Evolutionary conservation across 2,329 filamentous ascomycete genomes (phyloP).

Genomic region (Aureobasidium sp.): DNA sequence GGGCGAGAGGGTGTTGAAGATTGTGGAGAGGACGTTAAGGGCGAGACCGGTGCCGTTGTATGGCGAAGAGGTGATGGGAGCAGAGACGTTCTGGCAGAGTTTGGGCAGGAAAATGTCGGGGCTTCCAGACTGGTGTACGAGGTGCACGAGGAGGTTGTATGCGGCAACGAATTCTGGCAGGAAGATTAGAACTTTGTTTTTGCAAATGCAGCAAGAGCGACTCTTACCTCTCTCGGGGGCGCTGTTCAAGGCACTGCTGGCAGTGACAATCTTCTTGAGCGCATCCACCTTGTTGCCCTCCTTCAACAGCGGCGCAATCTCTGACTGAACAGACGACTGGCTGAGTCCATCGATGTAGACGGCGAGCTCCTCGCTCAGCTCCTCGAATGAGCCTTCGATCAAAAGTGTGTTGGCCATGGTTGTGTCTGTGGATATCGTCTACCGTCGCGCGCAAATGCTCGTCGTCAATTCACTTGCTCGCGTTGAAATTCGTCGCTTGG

Average conservation of each 20-base stretch:
- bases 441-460: not conserved
- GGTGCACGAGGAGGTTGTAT: conserved; percentile 94
- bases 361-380: conserved; percentile 89
- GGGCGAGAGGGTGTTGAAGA: conserved; percentile 86
- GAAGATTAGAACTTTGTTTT: not conserved
- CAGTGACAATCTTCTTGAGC: conserved; percentile 80
- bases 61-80: conserved; percentile 79
- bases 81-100: conserved; percentile 82
- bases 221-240: conserved; percentile 74
- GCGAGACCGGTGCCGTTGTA: conserved; percentile 78
- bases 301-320: conserved; percentile 63
- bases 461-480: not conserved
- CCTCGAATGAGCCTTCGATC: conserved; percentile 88
- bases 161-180: conserved; percentile 76
- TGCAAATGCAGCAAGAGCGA: not conserved
- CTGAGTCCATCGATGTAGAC: conserved; percentile 83
- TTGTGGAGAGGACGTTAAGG: conserved; percentile 82
- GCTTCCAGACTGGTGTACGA: conserved; percentile 79
- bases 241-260: conserved; percentile 68
- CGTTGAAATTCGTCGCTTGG: conserved; percentile 6
- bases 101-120: conserved; percentile 77
- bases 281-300: conserved; percentile 53
- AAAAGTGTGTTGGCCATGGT: conserved; percentile 31
- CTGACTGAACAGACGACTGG: conserved; percentile 52
- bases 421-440: not conserved